Conservation (phyloP, 306 rosid genomes). For the Pueraria montana region DNA sequence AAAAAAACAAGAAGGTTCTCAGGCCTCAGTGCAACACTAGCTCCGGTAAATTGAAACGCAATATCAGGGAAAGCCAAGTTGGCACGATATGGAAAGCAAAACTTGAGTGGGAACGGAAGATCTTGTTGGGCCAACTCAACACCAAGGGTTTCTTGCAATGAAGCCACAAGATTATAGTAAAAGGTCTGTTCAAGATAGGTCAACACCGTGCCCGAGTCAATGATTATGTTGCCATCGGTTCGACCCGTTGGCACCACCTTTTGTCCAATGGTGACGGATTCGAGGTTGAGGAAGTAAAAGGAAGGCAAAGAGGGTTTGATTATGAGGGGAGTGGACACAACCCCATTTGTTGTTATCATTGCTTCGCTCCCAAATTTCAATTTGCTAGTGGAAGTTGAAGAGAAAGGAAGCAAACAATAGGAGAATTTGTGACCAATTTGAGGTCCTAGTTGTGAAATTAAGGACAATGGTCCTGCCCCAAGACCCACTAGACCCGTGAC, state of each 20-base stretch:
- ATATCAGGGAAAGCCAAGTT: background rate
- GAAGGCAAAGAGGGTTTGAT: background rate
- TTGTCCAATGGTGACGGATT: constrained; percentile 24
- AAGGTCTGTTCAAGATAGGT: constrained; percentile 11
- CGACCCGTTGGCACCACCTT: background rate
- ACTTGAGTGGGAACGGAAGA: background rate
- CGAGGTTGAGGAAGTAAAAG: constrained; percentile 40
- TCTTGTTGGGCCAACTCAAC: background rate
- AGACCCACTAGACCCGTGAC: constrained; percentile 43
- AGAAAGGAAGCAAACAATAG: constrained; percentile 35
- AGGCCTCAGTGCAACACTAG: background rate
- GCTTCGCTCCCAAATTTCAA: constrained; percentile 43
- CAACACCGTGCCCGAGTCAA: constrained; percentile 41
- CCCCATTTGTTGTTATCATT: background rate
- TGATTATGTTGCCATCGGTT: constrained; percentile 29
- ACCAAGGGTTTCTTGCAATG: background rate
- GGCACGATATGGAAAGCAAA: background rate
- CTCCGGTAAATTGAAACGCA: constrained; percentile 1
- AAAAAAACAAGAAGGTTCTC: background rate
- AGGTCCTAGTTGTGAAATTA: constrained; percentile 47
- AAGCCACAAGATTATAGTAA: background rate
- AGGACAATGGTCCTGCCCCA: constrained; percentile 43
- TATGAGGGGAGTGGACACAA: constrained; percentile 30
- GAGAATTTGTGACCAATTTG: constrained; percentile 45
- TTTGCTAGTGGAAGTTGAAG: constrained; percentile 20